phyloP scores from a whole-genome alignment of 768 basidiomycete genomes.

The Lactarius pseudohatsudake region DNA sequence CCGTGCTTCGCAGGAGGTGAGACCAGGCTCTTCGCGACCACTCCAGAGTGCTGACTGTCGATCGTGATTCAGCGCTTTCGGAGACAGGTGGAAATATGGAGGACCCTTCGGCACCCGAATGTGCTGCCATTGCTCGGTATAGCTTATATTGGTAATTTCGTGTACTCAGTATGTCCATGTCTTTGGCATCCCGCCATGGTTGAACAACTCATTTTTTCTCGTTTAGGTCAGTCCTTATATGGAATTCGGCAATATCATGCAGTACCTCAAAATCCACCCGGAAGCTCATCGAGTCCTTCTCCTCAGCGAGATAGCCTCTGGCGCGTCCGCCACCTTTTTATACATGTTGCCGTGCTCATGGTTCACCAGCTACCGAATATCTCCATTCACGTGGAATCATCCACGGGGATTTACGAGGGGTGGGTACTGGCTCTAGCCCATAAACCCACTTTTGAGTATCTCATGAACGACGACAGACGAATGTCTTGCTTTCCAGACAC shows the following conservation, averaged over 20 bases:
- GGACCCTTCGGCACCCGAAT: conserved; percentile 24
- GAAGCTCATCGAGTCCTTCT: conserved; percentile 18
- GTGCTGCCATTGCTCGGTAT: conserved; percentile 25
- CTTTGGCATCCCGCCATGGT: not conserved
- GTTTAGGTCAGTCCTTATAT: conserved; percentile 23
- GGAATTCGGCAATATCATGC: conserved; percentile 18
- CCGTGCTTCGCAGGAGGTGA: conserved; percentile 21
- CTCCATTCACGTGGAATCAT: conserved; percentile 20
- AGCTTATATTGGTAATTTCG: conserved; percentile 10
- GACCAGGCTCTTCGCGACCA: not conserved
- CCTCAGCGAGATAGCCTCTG: conserved; percentile 21
- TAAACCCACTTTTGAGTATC: not conserved
- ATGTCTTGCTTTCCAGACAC: conserved; percentile 16
- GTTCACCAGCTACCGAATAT: conserved; percentile 19
- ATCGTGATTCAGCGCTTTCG: conserved; percentile 17
- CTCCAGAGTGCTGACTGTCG: not conserved
- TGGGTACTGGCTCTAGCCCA: not conserved
- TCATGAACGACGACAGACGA: conserved; percentile 15
- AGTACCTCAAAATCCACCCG: conserved; percentile 10
- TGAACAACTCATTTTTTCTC: not conserved
- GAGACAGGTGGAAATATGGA: conserved; percentile 28
- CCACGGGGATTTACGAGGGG: conserved; percentile 25
- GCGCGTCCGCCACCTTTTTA: not conserved
- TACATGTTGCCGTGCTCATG: not conserved
- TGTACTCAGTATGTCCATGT: conserved; percentile 19